A percentile compares a stretch with the other conserved stretches of the same genome.
These are phyloP conservation scores for Fusarium virguliforme DNA, from an alignment of 2,329 filamentous ascomycete genomes.

Conservation along the genomic window DNA sequence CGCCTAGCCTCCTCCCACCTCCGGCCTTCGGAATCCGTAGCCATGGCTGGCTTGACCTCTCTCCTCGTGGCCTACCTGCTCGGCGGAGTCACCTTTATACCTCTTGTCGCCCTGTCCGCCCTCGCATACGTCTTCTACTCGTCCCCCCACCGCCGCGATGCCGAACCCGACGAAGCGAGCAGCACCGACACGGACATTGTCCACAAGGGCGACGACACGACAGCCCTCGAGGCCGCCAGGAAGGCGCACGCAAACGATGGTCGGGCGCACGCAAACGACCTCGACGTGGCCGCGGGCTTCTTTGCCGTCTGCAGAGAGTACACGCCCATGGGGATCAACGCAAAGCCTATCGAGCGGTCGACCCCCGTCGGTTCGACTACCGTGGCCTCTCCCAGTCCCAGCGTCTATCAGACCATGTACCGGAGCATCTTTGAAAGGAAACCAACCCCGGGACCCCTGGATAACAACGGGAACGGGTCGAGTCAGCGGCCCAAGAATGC, in stretches of 20 bases:
- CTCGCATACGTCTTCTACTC: conserved; percentile 79
- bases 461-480: conserved; percentile 63
- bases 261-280: conserved; percentile 71
- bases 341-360: conserved; percentile 89
- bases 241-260: conserved; percentile 73
- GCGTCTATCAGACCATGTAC: conserved; percentile 99
- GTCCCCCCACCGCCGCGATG: conserved; percentile 70
- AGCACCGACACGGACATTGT: conserved; percentile 61
- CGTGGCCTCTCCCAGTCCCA: conserved; percentile 85
- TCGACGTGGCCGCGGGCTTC: conserved; percentile 89
- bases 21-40: conserved; percentile 45
- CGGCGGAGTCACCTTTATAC: conserved; percentile 90
- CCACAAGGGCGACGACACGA: conserved; percentile 76
- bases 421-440: conserved; percentile 93
- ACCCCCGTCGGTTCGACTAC: conserved; percentile 84
- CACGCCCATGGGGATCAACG: conserved; percentile 91
- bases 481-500: conserved; percentile 75
- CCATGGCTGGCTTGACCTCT: conserved; percentile 68
- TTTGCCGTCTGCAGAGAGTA: conserved; percentile 97
- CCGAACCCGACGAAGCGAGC: conserved; percentile 49
- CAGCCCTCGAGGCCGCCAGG: conserved; percentile 74
- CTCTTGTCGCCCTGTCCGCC: conserved; percentile 75
- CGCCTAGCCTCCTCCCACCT: conserved; percentile 36
- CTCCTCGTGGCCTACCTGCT: conserved; percentile 85
- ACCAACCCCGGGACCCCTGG: conserved; percentile 63